Conservation (phyloP, 2,329 filamentous ascomycete genomes). For the Diaporthe helianthi region DNA sequence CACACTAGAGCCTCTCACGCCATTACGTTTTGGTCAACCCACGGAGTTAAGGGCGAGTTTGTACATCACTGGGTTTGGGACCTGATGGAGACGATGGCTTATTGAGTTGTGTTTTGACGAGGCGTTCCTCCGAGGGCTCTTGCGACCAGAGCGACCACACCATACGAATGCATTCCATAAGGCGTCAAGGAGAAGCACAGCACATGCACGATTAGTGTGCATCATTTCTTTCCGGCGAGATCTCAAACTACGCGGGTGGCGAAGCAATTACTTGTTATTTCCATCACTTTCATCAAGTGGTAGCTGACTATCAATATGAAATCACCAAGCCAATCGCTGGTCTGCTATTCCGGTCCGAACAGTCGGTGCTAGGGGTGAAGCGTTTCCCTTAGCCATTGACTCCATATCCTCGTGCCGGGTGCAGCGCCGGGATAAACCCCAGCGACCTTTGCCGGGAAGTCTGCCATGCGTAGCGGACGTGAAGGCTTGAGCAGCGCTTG, state of each 20-base stretch:
- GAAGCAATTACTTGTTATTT: slow-evolving; percentile 13
- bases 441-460: slow-evolving; percentile 60
- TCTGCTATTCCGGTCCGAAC: background rate
- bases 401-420: slow-evolving; percentile 60
- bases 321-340: slow-evolving; percentile 23
- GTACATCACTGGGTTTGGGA: background rate
- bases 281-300: slow-evolving; percentile 13
- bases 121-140: slow-evolving; percentile 29
- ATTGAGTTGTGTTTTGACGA: slow-evolving; percentile 26
- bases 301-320: slow-evolving; percentile 26
- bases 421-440: slow-evolving; percentile 65
- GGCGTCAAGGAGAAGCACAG: slow-evolving; percentile 32
- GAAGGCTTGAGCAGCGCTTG: slow-evolving; percentile 64
- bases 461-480: slow-evolving; percentile 62
- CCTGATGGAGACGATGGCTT: slow-evolving; percentile 5
- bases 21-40: background rate
- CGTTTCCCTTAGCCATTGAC: slow-evolving; percentile 58
- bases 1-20: background rate
- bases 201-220: slow-evolving; percentile 11
- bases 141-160: slow-evolving; percentile 30
- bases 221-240: slow-evolving; percentile 11
- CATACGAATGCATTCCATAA: slow-evolving; percentile 33
- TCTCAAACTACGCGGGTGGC: slow-evolving; percentile 3
- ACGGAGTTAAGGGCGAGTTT: slow-evolving; percentile 29
- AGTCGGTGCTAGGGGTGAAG: background rate